A percentile compares a stretch with the other conserved stretches of the same genome.
phyloP scores from a whole-genome alignment of 345 rosid species.

The Excoecaria agallocha region DNA sequence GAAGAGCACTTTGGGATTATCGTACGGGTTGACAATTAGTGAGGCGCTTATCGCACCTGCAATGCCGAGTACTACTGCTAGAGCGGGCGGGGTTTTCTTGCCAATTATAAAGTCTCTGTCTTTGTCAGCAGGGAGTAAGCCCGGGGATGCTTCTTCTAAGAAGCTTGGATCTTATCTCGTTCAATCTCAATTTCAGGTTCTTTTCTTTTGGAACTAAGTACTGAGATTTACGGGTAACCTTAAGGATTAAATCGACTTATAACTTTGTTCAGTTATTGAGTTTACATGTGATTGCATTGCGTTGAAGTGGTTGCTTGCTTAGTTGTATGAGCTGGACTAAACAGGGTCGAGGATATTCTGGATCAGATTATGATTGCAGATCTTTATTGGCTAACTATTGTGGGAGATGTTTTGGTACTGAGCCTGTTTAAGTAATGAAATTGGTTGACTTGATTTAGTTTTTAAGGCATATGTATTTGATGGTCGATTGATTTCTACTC shows the following conservation, averaged over 20 bases:
- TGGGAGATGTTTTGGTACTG: not conserved
- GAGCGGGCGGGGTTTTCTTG: constrained; percentile 94
- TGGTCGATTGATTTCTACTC: not conserved
- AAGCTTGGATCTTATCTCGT: constrained; percentile 81
- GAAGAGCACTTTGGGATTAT: constrained; percentile 82
- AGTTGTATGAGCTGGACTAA: not conserved
- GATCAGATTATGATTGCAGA: constrained; percentile 1
- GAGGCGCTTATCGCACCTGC: constrained; percentile 95
- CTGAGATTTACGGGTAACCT: not conserved
- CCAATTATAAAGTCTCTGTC: constrained; percentile 84
- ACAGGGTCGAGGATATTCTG: not conserved
- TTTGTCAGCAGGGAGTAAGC: constrained; percentile 74
- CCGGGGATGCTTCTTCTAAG: constrained; percentile 65
- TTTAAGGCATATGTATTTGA: not conserved
- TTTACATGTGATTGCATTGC: not conserved
- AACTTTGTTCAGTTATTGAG: not conserved
- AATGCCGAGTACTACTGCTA: constrained; percentile 95
- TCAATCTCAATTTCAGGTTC: constrained; percentile 86
- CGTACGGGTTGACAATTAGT: constrained; percentile 80
- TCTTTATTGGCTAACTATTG: not conserved
- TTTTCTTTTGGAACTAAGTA: not conserved
- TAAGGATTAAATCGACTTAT: not conserved
- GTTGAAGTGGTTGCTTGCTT: not conserved
- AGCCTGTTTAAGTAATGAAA: not conserved
- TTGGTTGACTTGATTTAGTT: not conserved